Evolutionary conservation across 2,329 filamentous ascomycete species (phyloP).

Genomic region (Xylaria sp.): DNA sequence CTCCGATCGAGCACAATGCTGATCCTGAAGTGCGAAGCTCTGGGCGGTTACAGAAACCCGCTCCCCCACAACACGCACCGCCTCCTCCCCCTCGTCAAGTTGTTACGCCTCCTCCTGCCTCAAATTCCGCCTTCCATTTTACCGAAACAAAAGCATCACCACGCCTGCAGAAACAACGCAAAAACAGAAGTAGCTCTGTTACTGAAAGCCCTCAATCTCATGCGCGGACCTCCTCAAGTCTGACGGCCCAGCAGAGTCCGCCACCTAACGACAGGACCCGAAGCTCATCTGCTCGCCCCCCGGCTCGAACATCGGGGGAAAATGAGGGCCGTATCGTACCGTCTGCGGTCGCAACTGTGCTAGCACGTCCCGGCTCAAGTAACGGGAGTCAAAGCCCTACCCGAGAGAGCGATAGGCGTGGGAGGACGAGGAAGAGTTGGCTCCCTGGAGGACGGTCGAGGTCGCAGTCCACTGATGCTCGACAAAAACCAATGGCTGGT

Average conservation of each 20-base stretch:
- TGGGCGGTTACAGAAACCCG: conserved; percentile 34
- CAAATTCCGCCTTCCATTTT: conserved; percentile 32
- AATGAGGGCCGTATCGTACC: conserved; percentile 44
- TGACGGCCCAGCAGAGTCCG: conserved; percentile 31
- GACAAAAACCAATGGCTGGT: conserved; percentile 34
- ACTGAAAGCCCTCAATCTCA: conserved; percentile 20
- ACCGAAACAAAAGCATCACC: conserved; percentile 37
- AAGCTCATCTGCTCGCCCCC: conserved; percentile 56
- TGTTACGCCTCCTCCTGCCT: conserved; percentile 28
- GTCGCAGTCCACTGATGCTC: conserved; percentile 53
- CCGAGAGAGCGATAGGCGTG: conserved; percentile 44
- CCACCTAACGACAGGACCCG: conserved; percentile 49
- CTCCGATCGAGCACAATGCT: conserved; percentile 18
- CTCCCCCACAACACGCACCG: conserved; percentile 31
- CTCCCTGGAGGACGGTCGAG: conserved; percentile 58
- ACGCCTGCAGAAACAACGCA: conserved; percentile 37
- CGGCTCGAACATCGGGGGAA: conserved; percentile 35
- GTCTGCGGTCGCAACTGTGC: conserved; percentile 22
- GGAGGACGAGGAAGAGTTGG: conserved; percentile 60
- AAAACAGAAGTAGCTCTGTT: conserved; percentile 40
- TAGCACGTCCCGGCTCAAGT: conserved; percentile 43
- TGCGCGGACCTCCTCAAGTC: conserved; percentile 18
- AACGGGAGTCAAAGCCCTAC: conserved; percentile 53
- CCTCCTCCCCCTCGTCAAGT: conserved; percentile 30
- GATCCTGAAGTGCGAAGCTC: conserved; percentile 6